Conservation (phyloP, 495 filamentous ascomycete species). For the Daldinia grandis region DNA sequence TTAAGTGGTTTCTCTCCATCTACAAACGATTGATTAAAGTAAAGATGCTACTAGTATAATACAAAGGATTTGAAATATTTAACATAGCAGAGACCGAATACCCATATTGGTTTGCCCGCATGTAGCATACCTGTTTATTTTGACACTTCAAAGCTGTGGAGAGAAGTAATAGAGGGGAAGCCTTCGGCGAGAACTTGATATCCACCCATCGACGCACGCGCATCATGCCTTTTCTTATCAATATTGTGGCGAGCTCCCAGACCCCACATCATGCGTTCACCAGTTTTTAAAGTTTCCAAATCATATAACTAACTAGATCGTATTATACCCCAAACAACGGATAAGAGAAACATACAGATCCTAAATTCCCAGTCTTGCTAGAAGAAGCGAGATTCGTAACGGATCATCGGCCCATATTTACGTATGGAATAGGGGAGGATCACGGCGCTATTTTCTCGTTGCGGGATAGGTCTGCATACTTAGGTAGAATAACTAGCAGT, state of each 20-base stretch:
- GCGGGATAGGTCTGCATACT: constrained; percentile 2
- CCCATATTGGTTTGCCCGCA: neutral
- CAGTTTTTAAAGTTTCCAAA: neutral
- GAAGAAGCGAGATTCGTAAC: constrained; percentile 10
- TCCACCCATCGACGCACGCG: neutral
- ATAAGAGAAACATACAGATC: neutral
- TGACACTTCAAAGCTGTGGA: neutral
- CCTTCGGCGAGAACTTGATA: neutral
- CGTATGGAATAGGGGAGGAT: constrained; percentile 4
- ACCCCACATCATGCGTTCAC: neutral
- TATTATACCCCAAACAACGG: neutral
- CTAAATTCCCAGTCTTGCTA: neutral
- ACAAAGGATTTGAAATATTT: too few species aligned
- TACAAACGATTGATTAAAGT: neutral
- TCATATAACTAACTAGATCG: neutral
- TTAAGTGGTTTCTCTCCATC: neutral
- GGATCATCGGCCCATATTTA: constrained; percentile 6
- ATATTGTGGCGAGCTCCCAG: neutral
- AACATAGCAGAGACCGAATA: neutral
- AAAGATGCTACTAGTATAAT: neutral
- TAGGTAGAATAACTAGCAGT: neutral
- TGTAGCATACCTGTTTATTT: neutral
- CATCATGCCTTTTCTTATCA: neutral
- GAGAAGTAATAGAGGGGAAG: neutral
- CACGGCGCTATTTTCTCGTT: constrained; percentile 11